Base-by-base conservation (phyloP, 129 eudicot genomes). In the Lonicera japonica region DNA sequence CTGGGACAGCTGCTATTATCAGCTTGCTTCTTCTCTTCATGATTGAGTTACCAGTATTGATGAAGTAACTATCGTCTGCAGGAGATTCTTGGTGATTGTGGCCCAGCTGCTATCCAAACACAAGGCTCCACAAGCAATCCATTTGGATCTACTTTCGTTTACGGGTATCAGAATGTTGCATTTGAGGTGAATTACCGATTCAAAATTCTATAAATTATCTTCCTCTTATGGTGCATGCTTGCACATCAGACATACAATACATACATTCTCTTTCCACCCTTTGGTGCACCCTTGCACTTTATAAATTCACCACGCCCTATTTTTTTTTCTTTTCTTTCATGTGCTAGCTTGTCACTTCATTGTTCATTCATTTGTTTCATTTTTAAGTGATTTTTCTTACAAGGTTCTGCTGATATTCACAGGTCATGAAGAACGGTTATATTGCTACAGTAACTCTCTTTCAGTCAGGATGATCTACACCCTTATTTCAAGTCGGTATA, bases 381-480 rank as follows among this genome's bases (percentile, higher is more conserved):
- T 11, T 43, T 40, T 5, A 16, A 47, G 45, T 22, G 1, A 46
- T 24, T 19, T 58, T 58, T 8, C 65, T 60, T 43, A 73, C 56
- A 21, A 64, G 8, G 20, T 1, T 58, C 51, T 61, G 29, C 13
- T 69, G 21, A 6, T 71, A 54, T 73, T 63, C 15, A 23, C 76
- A 91, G 98, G 96, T 91, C 11, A 91, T 91, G 98, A 91, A 87
- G 80, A 91, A 91, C 43, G 96, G 95, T 16, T 82, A 87, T 54
- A 84, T 91, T 60, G 98, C 98, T 53, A 91, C 98, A 12, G 91
- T 87, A 46, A 92, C 98, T 65, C 96, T 91, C 29, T 88, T 88
- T 76, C 86, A 82, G 76, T 82, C 94, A 24, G 72, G 61, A 73
- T 78, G 64, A 76, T 21, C 5, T 55, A 36, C 60, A 64, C 50